Evolutionary conservation across 768 basidiomycete genomes (phyloP).

Genomic region (Tulasnella sp.): DNA sequence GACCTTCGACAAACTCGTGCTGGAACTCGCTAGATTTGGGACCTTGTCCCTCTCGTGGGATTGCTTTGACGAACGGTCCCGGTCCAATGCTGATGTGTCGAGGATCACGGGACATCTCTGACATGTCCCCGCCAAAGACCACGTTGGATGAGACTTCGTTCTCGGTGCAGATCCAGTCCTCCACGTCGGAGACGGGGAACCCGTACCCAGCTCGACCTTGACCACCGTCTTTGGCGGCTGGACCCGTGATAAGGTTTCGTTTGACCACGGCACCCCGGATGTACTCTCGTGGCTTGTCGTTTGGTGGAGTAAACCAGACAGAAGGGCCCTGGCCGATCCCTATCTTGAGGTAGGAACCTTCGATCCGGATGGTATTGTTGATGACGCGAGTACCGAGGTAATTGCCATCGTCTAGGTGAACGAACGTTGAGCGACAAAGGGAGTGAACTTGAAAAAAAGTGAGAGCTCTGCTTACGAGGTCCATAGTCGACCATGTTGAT

Average conservation of each 20-base stretch:
- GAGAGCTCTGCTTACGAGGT: conserved; percentile 20
- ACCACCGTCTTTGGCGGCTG: conserved; percentile 10
- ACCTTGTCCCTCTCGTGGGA: not conserved
- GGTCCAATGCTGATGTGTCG: conserved; percentile 22
- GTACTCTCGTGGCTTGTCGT: conserved; percentile 18
- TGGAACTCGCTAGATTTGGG: conserved; percentile 10
- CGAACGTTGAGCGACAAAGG: not conserved
- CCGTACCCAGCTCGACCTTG: conserved; percentile 25
- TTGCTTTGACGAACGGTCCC: conserved; percentile 25
- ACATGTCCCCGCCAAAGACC: not conserved
- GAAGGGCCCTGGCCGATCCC: conserved; percentile 27
- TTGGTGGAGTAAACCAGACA: conserved; percentile 23
- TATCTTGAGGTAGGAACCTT: conserved; percentile 24
- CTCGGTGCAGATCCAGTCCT: conserved; percentile 25
- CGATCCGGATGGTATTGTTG: conserved; percentile 25
- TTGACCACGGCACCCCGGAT: conserved; percentile 24
- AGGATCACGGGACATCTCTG: conserved; percentile 4
- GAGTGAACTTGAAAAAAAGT: not conserved
- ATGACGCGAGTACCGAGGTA: conserved; percentile 24
- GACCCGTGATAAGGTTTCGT: conserved; percentile 24
- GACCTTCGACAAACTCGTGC: conserved; percentile 17
- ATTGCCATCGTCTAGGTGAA: not conserved
- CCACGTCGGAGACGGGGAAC: conserved; percentile 26
- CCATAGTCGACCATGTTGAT: conserved; percentile 28
- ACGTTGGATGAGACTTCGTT: conserved; percentile 24